These are phyloP conservation scores for Aegilops umbellulata DNA, from an alignment of 176 grass and related monocot genomes.

Conservation along the genomic window DNA sequence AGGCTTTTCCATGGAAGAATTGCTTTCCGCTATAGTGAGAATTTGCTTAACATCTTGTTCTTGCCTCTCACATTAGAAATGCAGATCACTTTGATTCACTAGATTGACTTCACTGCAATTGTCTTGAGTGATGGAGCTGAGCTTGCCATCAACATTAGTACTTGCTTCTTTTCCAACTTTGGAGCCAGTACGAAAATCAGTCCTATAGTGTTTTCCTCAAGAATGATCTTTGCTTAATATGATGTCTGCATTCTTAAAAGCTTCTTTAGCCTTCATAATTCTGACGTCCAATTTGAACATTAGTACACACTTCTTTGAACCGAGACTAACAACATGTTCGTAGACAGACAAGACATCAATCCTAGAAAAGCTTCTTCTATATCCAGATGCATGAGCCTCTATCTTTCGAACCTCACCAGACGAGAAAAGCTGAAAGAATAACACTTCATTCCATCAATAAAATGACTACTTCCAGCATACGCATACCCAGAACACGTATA, in stretches of 20 bases:
- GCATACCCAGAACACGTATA: too few species aligned
- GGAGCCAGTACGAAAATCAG: conserved; percentile 5
- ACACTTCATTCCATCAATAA: too few species aligned
- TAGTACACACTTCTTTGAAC: not conserved
- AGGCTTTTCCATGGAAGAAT: conserved; percentile 2
- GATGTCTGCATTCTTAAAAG: too few species aligned
- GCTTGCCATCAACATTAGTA: not conserved
- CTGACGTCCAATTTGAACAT: not conserved
- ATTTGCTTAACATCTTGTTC: not conserved
- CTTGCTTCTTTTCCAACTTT: not conserved
- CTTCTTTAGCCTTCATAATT: too few species aligned
- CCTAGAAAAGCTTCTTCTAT: not conserved
- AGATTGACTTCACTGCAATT: not conserved
- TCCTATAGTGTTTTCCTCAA: conserved; percentile 2
- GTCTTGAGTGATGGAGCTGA: not conserved
- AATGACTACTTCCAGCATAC: too few species aligned
- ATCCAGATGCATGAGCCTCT: not conserved
- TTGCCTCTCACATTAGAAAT: conserved; percentile 14
- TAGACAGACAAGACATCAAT: not conserved
- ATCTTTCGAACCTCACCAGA: not conserved
- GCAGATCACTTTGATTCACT: conserved; percentile 8
- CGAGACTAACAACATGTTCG: not conserved
- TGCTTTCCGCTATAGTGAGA: not conserved
- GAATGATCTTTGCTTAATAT: conserved; percentile 3
- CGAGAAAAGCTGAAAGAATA: not conserved